Conservation (phyloP, 352 stramenopile genomes). For the Phytophthora cryptogea region DNA sequence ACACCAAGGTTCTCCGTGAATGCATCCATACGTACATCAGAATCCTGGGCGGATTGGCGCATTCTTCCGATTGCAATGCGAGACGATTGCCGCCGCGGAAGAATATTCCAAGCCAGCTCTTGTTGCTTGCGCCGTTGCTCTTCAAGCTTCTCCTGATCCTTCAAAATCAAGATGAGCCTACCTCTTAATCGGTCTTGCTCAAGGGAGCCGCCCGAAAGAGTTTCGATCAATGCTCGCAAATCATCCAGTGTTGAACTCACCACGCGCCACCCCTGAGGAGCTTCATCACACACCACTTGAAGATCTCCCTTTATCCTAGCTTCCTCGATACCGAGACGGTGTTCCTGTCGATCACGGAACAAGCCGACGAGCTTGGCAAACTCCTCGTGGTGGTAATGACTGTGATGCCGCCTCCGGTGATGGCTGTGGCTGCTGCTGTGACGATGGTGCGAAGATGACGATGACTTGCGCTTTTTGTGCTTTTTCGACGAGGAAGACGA, state of each 20-base stretch:
- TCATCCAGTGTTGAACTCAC: constrained; percentile 72
- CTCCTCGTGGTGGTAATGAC: constrained; percentile 65
- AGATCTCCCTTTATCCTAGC: constrained; percentile 46
- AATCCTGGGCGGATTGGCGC: constrained; percentile 64
- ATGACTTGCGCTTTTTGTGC: constrained; percentile 72
- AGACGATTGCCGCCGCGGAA: constrained; percentile 83
- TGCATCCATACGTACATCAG: constrained; percentile 39
- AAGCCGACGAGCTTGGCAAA: constrained; percentile 66
- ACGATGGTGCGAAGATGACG: constrained; percentile 64
- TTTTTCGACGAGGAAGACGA: constrained; percentile 66
- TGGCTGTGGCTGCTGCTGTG: constrained; percentile 54
- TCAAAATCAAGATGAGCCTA: constrained; percentile 78
- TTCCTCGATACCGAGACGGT: constrained; percentile 65
- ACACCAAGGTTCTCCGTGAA: neutral
- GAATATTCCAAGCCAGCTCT: constrained; percentile 73
- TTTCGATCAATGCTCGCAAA: constrained; percentile 56
- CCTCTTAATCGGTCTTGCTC: constrained; percentile 78
- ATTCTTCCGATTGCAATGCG: constrained; percentile 83
- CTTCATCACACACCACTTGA: constrained; percentile 43
- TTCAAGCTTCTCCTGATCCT: constrained; percentile 75
- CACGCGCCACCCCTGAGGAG: constrained; percentile 67
- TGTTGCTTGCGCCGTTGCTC: constrained; percentile 68
- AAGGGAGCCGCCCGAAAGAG: constrained; percentile 64
- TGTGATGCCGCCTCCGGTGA: constrained; percentile 60
- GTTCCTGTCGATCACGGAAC: constrained; percentile 60